These are phyloP conservation scores for Rhodotorula sp. DNA, from an alignment of 1,284 basidiomycete genomes.

Conservation along the genomic window DNA sequence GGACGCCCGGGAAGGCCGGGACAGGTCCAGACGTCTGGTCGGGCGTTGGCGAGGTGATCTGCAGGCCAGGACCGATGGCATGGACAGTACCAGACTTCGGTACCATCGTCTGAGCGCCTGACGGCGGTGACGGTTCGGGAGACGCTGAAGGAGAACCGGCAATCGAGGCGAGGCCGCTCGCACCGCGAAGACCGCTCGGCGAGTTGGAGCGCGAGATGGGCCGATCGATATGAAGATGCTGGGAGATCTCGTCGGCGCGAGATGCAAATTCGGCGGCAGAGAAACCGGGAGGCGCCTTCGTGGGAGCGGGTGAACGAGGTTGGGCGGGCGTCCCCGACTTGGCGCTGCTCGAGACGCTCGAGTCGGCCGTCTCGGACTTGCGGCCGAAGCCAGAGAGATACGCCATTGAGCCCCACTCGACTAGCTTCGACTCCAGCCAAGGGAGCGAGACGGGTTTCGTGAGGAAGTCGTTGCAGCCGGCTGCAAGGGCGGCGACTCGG, in stretches of 20 bases:
- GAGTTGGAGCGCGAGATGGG: slow-evolving; percentile 5
- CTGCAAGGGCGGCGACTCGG: slow-evolving; percentile 90
- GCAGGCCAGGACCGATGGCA: slow-evolving; percentile 2
- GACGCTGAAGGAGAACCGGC: slow-evolving; percentile 1
- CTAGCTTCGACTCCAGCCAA: slow-evolving; percentile 98
- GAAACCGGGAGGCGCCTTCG: slow-evolving; percentile 1
- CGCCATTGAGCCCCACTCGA: slow-evolving; percentile 78
- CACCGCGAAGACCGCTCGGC: not conserved
- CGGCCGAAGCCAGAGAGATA: slow-evolving; percentile 45
- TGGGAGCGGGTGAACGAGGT: not conserved
- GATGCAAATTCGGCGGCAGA: slow-evolving; percentile 7
- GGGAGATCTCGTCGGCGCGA: slow-evolving; percentile 31
- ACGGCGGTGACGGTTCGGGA: slow-evolving; percentile 16
- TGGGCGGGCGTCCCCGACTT: not conserved
- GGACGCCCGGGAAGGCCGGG: slow-evolving; percentile 3
- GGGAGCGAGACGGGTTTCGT: slow-evolving; percentile 93
- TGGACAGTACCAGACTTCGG: not conserved
- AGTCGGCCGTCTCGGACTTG: slow-evolving; percentile 8
- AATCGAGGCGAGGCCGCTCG: not conserved
- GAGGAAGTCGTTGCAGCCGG: slow-evolving; percentile 98
- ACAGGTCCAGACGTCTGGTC: slow-evolving; percentile 11
- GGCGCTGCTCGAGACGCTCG: not conserved
- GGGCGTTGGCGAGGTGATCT: slow-evolving; percentile 31
- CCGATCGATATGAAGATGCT: slow-evolving; percentile 40
- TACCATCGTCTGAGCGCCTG: not conserved